A percentile compares a stretch with the other conserved stretches of the same genome.
These are phyloP conservation scores for Kondoa malvinella DNA, from an alignment of 768 basidiomycete species.

Conservation along the genomic window DNA sequence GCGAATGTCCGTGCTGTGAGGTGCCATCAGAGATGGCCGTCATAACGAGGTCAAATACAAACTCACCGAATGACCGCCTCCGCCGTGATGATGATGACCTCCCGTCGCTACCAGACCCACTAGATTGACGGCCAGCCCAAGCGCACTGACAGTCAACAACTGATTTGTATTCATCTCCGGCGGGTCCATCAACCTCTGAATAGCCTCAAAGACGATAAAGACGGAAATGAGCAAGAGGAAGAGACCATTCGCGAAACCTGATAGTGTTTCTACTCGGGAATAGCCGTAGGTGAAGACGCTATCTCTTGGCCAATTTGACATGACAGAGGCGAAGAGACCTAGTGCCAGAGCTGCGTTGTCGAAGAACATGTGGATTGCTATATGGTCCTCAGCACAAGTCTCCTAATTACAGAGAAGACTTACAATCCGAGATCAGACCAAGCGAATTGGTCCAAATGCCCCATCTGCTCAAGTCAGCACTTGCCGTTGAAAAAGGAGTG, in stretches of 20 bases:
- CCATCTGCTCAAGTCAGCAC: conserved; percentile 38
- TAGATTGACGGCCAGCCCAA: conserved; percentile 82
- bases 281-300: conserved; percentile 92
- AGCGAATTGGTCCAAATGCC: conserved; percentile 95
- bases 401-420: conserved; percentile 22
- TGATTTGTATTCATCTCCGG: conserved; percentile 97
- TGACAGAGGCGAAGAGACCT: conserved; percentile 85
- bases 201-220: conserved; percentile 95
- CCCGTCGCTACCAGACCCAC: conserved; percentile 99
- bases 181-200: conserved; percentile 61
- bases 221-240: conserved; percentile 85
- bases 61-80: conserved; percentile 13
- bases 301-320: conserved; percentile 95
- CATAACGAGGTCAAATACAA: background rate
- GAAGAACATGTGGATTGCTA: conserved; percentile 99
- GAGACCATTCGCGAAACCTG: conserved; percentile 94
- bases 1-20: conserved; percentile 16
- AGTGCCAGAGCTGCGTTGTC: conserved; percentile 96
- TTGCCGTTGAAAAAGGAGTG: background rate
- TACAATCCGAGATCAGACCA: conserved; percentile 91
- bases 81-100: conserved; percentile 28
- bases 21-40: conserved; percentile 6
- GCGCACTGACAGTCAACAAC: conserved; percentile 65
- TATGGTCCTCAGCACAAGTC: background rate
- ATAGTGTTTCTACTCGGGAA: conserved; percentile 87